Conservation (phyloP, 1,284 basidiomycete genomes). For the Athelia psychrophila region DNA sequence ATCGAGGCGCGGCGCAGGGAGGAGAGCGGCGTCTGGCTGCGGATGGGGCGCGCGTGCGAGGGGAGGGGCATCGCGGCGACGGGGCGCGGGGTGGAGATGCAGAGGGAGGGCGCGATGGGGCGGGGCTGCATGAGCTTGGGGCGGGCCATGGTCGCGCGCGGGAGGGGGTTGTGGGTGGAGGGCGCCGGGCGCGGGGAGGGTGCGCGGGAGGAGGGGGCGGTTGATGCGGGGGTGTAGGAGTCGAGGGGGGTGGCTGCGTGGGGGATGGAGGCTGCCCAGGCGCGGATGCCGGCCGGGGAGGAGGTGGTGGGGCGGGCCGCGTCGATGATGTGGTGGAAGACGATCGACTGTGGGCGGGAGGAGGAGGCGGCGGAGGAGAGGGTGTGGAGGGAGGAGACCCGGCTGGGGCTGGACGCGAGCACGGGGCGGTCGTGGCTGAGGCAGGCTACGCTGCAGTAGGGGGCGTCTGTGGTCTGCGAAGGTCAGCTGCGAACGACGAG, state of each 20-base stretch:
- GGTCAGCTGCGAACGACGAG: conserved; percentile 10
- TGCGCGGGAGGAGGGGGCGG: conserved; percentile 21
- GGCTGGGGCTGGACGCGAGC: conserved; percentile 2
- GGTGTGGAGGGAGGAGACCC: conserved; percentile 5
- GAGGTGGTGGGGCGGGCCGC: conserved; percentile 21
- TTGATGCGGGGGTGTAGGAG: conserved; percentile 14
- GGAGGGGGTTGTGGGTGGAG: conserved; percentile 15
- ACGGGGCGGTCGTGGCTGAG: conserved; percentile 25
- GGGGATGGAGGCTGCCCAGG: conserved; percentile 25
- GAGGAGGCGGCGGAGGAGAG: conserved; percentile 2
- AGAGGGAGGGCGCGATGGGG: conserved; percentile 43
- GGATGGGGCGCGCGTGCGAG: neutral
- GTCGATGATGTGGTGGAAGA: conserved; percentile 11
- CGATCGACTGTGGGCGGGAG: neutral
- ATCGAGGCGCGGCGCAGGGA: neutral
- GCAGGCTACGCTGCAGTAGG: conserved; percentile 59
- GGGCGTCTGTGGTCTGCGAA: conserved; percentile 39
- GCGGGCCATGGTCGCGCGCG: conserved; percentile 41
- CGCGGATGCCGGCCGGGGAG: conserved; percentile 29
- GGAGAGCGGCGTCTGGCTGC: neutral
- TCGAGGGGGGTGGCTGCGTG: conserved; percentile 4
- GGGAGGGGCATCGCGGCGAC: conserved; percentile 13
- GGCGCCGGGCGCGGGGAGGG: conserved; percentile 26
- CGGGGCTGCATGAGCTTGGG: conserved; percentile 35
- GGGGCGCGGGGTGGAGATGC: conserved; percentile 35